A percentile compares a stretch with the other conserved stretches of the same genome.
These are phyloP conservation scores for Claviceps humidiphila DNA, from an alignment of 2,329 filamentous ascomycete genomes.

Conservation along the genomic window DNA sequence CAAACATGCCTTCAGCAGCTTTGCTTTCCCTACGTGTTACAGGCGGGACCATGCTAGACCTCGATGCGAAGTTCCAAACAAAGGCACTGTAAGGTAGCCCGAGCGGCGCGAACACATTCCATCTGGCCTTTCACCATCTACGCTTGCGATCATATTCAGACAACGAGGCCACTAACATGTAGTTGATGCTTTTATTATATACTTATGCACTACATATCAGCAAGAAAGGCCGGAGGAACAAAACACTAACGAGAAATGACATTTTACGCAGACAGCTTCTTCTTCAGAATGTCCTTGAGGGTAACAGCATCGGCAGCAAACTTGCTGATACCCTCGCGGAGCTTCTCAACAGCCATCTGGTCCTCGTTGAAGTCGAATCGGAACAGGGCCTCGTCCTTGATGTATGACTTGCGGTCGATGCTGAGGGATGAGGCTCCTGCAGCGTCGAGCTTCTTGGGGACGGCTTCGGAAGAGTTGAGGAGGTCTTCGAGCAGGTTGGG, in stretches of 20 bases:
- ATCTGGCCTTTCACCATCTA: no score
- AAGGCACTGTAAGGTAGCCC: no score
- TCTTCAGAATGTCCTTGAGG: conserved; percentile 80
- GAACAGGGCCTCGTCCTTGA: conserved; percentile 80
- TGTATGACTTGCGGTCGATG: conserved; percentile 81
- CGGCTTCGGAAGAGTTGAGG: conserved; percentile 64
- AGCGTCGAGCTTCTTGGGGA: conserved; percentile 88
- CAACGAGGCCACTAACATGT: no score
- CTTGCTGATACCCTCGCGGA: conserved; percentile 98
- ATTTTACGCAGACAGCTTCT: conserved; percentile 53
- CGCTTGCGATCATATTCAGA: no score
- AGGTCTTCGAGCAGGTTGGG: conserved; percentile 91
- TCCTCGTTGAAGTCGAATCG: conserved; percentile 99
- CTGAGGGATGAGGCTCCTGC: conserved; percentile 50
- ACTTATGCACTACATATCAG: no score
- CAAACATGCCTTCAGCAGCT: no score
- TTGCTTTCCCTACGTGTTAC: no score
- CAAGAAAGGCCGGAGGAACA: no score
- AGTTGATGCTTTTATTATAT: no score
- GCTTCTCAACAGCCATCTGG: conserved; percentile 98
- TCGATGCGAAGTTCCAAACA: no score
- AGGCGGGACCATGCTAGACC: no score
- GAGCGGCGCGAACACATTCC: no score
- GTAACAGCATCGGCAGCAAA: conserved; percentile 93
- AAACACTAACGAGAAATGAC: background rate